Evolutionary conservation across 1,139 yeast genomes (phyloP), one percentile per base, ranked within the genome.

Genomic region (Pichia sp.): DNA sequence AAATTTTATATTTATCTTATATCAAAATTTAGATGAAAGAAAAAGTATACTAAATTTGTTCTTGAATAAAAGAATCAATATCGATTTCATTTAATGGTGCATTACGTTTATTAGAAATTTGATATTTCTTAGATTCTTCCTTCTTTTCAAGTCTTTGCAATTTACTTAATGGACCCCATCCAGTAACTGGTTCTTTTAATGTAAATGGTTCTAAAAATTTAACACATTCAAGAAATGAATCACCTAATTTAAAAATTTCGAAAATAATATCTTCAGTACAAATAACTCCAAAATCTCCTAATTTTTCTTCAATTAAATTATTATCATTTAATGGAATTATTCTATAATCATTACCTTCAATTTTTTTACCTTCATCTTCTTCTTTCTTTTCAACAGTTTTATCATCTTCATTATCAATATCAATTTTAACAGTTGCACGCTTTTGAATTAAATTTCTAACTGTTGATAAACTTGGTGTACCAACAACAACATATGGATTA

Each of bases 251-350:
- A 34, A 70, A 72, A 46, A 84, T 70, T 63, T 84, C 92, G 59
- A 81, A 87, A 46, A 84, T 76, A 48, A 84, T 70, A 64, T 84
- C 95, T 66, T 84, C 94, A 35, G 82, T 74, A 76, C 95, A 84
- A 53, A 84, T 78, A 51, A 82, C 69, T 20, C 92, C 92, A 47
- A 70, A 66, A 33, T 78, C 79, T 30, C 86, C 90, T 51, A 84
- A 71, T 59, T 71, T 69, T 56, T 83, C 89, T 66, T 84, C 95
- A 41, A 84, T 82, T 37, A 79, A 66, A 55, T 78, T 81, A 67
- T 84, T 84, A 64, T 82, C 87, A 60, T 83, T 85, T 56, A 84
- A 42, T 37, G 78, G 73, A 37, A 74, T 60, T 10, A 49, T 42
- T 16, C 47, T 49, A 40, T 56, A 54, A 42, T 61, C 62, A n/a